Evolutionary conservation across 306 rosid species (phyloP), one percentile per base, ranked within the genome.

Genomic region (Adenanthera pavonina): DNA sequence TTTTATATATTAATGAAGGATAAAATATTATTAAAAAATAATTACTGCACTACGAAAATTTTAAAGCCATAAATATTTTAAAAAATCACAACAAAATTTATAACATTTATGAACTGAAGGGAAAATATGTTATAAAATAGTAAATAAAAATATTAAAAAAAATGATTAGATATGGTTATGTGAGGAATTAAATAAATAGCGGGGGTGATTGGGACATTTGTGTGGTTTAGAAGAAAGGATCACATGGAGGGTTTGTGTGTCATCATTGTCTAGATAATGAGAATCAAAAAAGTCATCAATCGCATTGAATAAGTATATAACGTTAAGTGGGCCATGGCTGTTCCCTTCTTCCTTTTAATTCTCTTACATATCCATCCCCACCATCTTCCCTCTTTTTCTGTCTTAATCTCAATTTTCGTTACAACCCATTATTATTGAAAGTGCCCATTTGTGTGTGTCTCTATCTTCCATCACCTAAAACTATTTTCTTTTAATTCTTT

Each of bases 241-340:
- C 38, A 30, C 17, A 25, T 60, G 66, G 60, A 7, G 40, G 61
- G 20, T 51, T 16, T 74, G 69, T 11, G 84, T 81, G 60, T 74
- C 80, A 81, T 74, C 80, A 74, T 74, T 41, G 75, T 81, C 80
- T 2, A 19, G 65, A 25, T 60, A 30, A 13, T 30, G 36, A 60
- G 66, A 11, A 60, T 60, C 38, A 20, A 56, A 7, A 59, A 59
- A 9, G n/a, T 56, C 61, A 59, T 59, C 35, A 59, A 20, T 57
- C 34, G 9, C 64, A 8, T 19, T 8, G 6, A 3, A 25, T 59
- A 9, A 59, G 25, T 59, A 59, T 25, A 59, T 59, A 59, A 20
- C 65, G 15, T 25, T 60, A 60, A 60, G 40, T 60, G 66, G 66
- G 25, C 66, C 66, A 60, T 30, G 11, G 10, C 25, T 38, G 25